Conservation (phyloP, 306 rosid genomes). For the Sechiopsis laciniata region DNA sequence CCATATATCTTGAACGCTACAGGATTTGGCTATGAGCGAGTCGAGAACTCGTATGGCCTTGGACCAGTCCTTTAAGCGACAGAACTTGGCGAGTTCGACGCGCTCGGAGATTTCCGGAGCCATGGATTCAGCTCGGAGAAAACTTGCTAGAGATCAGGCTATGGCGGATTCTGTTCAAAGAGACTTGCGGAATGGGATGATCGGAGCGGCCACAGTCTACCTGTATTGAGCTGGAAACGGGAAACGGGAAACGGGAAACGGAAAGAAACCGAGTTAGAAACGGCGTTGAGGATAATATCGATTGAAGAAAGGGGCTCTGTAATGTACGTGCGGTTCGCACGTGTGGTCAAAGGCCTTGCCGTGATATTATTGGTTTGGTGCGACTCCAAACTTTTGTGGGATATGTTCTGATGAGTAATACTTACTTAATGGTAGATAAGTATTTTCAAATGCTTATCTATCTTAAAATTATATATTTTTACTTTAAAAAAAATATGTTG, state of each 20-base stretch:
- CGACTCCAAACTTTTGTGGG: too few species aligned
- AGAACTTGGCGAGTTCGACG: slow-evolving; percentile 65
- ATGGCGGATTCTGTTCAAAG: neutral
- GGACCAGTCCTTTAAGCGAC: slow-evolving; percentile 85
- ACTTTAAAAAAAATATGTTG: too few species aligned
- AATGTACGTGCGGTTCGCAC: slow-evolving; percentile 11
- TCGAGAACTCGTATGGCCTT: slow-evolving; percentile 87
- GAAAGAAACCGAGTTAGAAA: neutral
- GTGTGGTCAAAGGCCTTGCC: neutral
- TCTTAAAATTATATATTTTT: too few species aligned
- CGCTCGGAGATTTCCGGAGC: slow-evolving; percentile 56
- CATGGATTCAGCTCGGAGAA: slow-evolving; percentile 31
- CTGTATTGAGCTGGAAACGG: slow-evolving; percentile 14
- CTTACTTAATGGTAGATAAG: too few species aligned
- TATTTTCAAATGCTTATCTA: too few species aligned
- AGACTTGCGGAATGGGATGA: slow-evolving; percentile 5
- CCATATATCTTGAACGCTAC: slow-evolving; percentile 79
- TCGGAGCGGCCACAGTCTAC: slow-evolving; percentile 1
- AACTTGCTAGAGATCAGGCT: neutral
- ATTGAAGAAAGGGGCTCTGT: neutral
- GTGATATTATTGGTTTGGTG: neutral
- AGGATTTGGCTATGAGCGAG: slow-evolving; percentile 57
- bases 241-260: slow-evolving; percentile 10
- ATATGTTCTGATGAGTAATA: too few species aligned
- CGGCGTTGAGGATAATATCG: slow-evolving; percentile 16